These are phyloP conservation scores for Pichia rugopelliculosa DNA, from an alignment of 805 yeast species.

Conservation along the genomic window DNA sequence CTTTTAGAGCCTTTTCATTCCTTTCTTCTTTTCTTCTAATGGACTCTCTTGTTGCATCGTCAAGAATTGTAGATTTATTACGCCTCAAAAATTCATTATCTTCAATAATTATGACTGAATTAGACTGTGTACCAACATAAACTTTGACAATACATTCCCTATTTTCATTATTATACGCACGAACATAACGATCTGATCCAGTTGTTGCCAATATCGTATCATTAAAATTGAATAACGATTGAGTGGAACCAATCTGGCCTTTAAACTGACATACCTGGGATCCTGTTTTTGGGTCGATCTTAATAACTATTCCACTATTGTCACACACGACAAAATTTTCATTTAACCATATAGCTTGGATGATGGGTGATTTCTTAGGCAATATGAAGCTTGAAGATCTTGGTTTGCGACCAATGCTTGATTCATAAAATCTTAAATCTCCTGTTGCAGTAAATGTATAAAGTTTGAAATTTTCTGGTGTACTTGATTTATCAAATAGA, in stretches of 20 bases:
- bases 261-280: conserved; percentile 60
- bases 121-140: conserved; percentile 66
- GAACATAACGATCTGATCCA: conserved; percentile 79
- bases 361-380: conserved; percentile 14
- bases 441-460: conserved; percentile 70
- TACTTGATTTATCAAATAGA: conserved; percentile 32
- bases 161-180: conserved; percentile 60
- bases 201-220: conserved; percentile 57
- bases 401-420: conserved; percentile 64
- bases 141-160: conserved; percentile 63
- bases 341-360: conserved; percentile 22
- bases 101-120: conserved; percentile 43
- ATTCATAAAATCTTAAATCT: conserved; percentile 66
- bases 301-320: conserved; percentile 56
- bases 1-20: conserved; percentile 33
- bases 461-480: conserved; percentile 39
- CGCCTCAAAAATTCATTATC: conserved; percentile 31
- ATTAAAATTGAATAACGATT: conserved; percentile 26
- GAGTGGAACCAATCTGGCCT: conserved; percentile 72
- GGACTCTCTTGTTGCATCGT: conserved; percentile 13
- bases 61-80: conserved; percentile 12
- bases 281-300: conserved; percentile 44
- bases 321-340: conserved; percentile 62
- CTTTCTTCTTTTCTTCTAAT: conserved; percentile 24
- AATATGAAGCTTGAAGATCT: conserved; percentile 36